Base-by-base conservation (phyloP, 768 basidiomycete species). In the Suillus hirtellus region DNA sequence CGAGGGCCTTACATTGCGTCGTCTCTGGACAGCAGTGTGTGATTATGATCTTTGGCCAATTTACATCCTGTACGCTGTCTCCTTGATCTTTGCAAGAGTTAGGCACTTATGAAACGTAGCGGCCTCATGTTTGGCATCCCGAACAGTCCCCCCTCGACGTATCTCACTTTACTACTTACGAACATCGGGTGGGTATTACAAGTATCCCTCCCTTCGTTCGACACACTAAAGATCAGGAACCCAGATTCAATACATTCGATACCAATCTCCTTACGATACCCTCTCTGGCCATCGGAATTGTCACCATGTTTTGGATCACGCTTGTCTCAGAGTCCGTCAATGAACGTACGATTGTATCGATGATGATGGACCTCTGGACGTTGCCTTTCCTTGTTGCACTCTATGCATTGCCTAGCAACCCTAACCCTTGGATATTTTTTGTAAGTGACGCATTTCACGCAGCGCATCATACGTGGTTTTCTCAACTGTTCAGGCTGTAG, bases 21-120 rank as follows among this genome's bases (percentile, higher is more conserved):
- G 82, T 6, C 70, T 88, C 4, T 88, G 84, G 82, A 74, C 71
- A 8, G 84, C 86, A 0, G 59, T 87, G 8, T 81, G 79, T 40
- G 88, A 89, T 70, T 89, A 83, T 61, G 86, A 88, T 67, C 72
- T 89, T 11, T 89, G 87, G 87, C 88, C 88, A 0, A 55, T 89
- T 24, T 89, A 90, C 69, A 77, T 86, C 35, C 72, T 86, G 80
- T 82, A 53, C 9, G 52, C 19, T 9, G 2, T 61, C 27, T 60
- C 31, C 44, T 31, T 27, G 12, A 37, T 37, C n/a, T 34, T n/a
- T 35, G 38, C 14, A 53, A 34, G 67, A 46, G 55, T 47, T 31
- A 4, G 4, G 27, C 21, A 17, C 31, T 43, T 47, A 40, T 38
- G 9, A 50, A 24, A 35, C 11, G 43, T 6, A 84, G 84, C 10